phyloP scores from a whole-genome alignment of 2,329 filamentous ascomycete species.

The Trichoderma simmonsii region DNA sequence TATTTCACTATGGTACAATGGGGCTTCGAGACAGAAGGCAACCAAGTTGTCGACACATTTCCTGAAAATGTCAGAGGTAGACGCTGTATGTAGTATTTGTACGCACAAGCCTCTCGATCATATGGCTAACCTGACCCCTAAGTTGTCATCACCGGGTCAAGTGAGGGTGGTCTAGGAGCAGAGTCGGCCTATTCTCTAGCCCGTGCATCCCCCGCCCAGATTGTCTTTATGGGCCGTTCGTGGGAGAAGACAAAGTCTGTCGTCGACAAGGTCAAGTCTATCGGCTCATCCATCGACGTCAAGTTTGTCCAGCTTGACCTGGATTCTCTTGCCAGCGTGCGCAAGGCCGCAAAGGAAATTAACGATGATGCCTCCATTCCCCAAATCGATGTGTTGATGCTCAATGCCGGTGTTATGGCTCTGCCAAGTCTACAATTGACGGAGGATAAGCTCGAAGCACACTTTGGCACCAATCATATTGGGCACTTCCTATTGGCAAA shows the following conservation, averaged over 20 bases:
- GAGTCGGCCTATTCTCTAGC: background rate
- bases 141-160: background rate
- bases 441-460: background rate
- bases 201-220: background rate
- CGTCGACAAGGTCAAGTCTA: background rate
- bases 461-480: background rate
- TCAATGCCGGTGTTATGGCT: background rate
- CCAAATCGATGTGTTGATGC: background rate
- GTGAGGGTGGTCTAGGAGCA: background rate
- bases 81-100: background rate
- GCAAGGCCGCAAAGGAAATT: background rate
- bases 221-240: background rate
- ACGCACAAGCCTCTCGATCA: background rate
- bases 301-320: background rate
- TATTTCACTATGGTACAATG: background rate
- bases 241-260: background rate
- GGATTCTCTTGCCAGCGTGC: background rate
- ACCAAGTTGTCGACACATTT: background rate
- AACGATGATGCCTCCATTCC: background rate
- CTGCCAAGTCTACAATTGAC: background rate
- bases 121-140: background rate
- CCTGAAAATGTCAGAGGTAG: background rate
- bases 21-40: background rate
- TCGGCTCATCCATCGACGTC: background rate
- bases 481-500: background rate